Conservation (phyloP, 257 asterid species). For the Primulina tabacum region DNA sequence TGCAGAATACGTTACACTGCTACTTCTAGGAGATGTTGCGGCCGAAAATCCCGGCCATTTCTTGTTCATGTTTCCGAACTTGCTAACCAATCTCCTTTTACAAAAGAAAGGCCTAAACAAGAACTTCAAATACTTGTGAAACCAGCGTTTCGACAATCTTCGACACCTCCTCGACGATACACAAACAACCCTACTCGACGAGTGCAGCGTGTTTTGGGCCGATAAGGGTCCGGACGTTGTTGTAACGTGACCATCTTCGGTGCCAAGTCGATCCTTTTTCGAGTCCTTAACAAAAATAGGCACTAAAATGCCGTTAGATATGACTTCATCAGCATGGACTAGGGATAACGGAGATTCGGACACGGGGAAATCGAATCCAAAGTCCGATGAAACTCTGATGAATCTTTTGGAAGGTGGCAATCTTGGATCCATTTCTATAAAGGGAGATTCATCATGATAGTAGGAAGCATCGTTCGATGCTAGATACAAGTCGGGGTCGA, state of each 20-base stretch:
- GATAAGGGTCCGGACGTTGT: conserved; percentile 20
- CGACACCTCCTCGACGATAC: conserved; percentile 51
- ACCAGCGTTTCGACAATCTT: conserved; percentile 44
- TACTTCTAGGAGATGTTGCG: conserved; percentile 64
- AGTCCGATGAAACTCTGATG: conserved; percentile 55
- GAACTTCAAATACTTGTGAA: conserved; percentile 48
- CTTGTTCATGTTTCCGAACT: conserved; percentile 28
- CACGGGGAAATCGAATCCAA: conserved; percentile 61
- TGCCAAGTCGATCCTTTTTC: conserved; percentile 15
- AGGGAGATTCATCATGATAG: conserved; percentile 52
- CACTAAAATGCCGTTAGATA: conserved; percentile 59
- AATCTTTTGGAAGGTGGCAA: conserved; percentile 78
- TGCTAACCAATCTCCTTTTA: conserved; percentile 27
- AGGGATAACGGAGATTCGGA: conserved; percentile 42
- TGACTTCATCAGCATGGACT: conserved; percentile 72
- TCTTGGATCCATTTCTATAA: conserved; percentile 92
- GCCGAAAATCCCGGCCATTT: conserved; percentile 31
- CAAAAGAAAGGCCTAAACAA: conserved; percentile 45
- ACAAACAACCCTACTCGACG: conserved; percentile 31
- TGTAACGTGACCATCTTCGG: conserved; percentile 20
- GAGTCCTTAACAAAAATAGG: conserved; percentile 38
- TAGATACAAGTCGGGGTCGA: conserved; percentile 24
- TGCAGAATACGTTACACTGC: conserved; percentile 46
- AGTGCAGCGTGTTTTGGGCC: conserved; percentile 13
- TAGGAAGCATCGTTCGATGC: conserved; percentile 32